Conservation (phyloP, 768 basidiomycete genomes). For the Russula ochroleuca region DNA sequence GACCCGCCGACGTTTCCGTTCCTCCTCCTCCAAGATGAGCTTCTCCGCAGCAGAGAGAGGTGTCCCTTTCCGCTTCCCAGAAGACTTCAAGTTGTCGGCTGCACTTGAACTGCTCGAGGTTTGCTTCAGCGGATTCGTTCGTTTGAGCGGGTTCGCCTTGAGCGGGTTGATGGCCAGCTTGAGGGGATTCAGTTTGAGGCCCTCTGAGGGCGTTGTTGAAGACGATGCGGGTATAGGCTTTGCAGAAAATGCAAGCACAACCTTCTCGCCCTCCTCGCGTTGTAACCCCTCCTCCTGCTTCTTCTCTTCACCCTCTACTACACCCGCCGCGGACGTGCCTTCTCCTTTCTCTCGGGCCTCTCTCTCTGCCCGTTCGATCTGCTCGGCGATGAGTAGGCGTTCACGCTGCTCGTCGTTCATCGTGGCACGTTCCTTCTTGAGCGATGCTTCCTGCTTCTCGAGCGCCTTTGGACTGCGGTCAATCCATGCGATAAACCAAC, state of each 20-base stretch:
- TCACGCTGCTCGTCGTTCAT: constrained; percentile 95
- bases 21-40: constrained; percentile 86
- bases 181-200: constrained; percentile 61
- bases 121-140: constrained; percentile 69
- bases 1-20: constrained; percentile 78
- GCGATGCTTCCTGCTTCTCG: constrained; percentile 81
- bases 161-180: constrained; percentile 53
- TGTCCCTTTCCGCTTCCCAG: constrained; percentile 56
- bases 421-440: constrained; percentile 89
- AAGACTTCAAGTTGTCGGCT: constrained; percentile 36
- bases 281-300: constrained; percentile 58
- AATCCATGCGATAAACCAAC: constrained; percentile 96
- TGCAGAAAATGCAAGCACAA: constrained; percentile 65
- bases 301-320: constrained; percentile 34
- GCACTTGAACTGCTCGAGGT: constrained; percentile 37
- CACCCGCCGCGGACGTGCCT: constrained; percentile 33
- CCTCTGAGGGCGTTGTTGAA: constrained; percentile 36
- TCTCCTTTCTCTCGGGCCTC: constrained; percentile 40
- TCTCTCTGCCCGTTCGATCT: constrained; percentile 81
- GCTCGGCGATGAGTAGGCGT: constrained; percentile 81
- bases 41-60: constrained; percentile 79
- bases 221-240: constrained; percentile 42
- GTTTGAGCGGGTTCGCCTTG: constrained; percentile 66
- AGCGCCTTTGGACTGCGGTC: constrained; percentile 94
- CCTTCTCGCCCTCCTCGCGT: constrained; percentile 64